Percentiles rank a stretch among this genome's conserved stretches.
Evolutionary conservation across 148 eudicot species (phyloP).

Genomic region (Suaeda aralocaspica): DNA sequence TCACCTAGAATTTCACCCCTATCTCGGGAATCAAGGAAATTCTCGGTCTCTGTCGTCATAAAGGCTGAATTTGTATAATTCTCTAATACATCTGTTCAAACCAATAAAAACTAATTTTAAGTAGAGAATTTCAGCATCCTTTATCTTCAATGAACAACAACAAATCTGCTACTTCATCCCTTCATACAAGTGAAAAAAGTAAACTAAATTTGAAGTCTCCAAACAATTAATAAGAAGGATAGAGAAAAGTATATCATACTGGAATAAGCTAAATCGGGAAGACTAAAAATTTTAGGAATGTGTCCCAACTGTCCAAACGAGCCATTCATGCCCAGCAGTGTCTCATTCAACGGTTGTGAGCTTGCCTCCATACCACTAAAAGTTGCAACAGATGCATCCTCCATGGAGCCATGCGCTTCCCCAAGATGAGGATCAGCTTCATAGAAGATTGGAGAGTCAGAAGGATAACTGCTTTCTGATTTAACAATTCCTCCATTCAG

Average conservation of each 20-base stretch:
- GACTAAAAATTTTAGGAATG: slow-evolving; percentile 55
- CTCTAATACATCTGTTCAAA: slow-evolving; percentile 47
- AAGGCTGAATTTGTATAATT: slow-evolving; percentile 52
- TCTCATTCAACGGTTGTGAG: slow-evolving; percentile 46
- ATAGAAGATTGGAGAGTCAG: slow-evolving; percentile 38
- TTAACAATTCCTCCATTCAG: slow-evolving; percentile 53
- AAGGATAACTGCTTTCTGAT: slow-evolving; percentile 48
- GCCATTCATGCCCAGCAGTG: slow-evolving; percentile 42
- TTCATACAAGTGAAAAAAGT: neutral
- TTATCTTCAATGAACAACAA: neutral
- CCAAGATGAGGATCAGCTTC: slow-evolving; percentile 43
- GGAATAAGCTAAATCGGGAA: slow-evolving; percentile 60
- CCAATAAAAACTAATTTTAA: slow-evolving; percentile 12
- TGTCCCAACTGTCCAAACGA: slow-evolving; percentile 52
- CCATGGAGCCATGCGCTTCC: slow-evolving; percentile 40
- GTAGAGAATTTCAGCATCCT: neutral
- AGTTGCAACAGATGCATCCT: slow-evolving; percentile 48
- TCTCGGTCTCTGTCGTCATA: slow-evolving; percentile 41
- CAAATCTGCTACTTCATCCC: neutral
- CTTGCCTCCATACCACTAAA: slow-evolving; percentile 50
- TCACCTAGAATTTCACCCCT: slow-evolving; percentile 58
- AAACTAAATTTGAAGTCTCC: neutral
- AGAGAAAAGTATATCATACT: slow-evolving; percentile 32
- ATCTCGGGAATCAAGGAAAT: slow-evolving; percentile 44
- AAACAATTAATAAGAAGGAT: neutral